Percentiles rank a stretch among this genome's conserved stretches.
Evolutionary conservation across 345 rosid species (phyloP).

Genomic region (Ceriops zippeliana): DNA sequence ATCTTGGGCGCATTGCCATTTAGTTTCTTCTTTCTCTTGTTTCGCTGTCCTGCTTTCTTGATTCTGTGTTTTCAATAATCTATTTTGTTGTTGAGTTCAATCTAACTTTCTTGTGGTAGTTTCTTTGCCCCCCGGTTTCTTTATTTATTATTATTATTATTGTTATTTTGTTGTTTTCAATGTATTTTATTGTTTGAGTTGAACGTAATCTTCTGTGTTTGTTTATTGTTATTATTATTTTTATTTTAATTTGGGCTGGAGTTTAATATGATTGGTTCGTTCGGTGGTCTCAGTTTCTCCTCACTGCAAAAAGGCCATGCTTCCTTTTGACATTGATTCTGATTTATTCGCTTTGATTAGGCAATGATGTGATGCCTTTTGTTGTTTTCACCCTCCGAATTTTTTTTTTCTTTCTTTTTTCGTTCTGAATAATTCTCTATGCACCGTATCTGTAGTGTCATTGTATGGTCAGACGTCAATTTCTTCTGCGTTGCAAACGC

Average conservation of each 20-base stretch:
- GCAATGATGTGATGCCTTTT: slow-evolving; percentile 26
- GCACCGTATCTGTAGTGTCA: neutral
- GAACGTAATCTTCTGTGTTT: neutral
- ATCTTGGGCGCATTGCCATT: slow-evolving; percentile 12
- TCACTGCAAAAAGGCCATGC: slow-evolving; percentile 12
- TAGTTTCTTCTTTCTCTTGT: neutral
- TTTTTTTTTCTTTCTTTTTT: slow-evolving; percentile 2
- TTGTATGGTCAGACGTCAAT: slow-evolving; percentile 22
- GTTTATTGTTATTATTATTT: neutral
- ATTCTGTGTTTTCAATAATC: neutral
- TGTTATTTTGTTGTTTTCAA: neutral
- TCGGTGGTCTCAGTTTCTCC: slow-evolving; percentile 25
- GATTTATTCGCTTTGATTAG: slow-evolving; percentile 12
- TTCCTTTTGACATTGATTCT: slow-evolving; percentile 17
- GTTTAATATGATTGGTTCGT: slow-evolving; percentile 16
- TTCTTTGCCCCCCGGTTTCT: neutral
- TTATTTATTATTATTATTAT: too few relatives aligned
- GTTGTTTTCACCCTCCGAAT: slow-evolving; percentile 14
- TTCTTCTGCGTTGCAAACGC: neutral
- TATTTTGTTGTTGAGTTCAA: neutral
- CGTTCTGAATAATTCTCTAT: slow-evolving; percentile 1
- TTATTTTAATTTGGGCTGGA: slow-evolving; percentile 1
- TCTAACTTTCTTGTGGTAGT: neutral
- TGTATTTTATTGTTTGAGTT: neutral
- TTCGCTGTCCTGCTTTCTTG: too few relatives aligned